Percentiles rank a stretch among this genome's conserved stretches.
These are phyloP conservation scores for Aspergillus mulundensis DNA, from an alignment of 495 filamentous ascomycete genomes.

Conservation along the genomic window DNA sequence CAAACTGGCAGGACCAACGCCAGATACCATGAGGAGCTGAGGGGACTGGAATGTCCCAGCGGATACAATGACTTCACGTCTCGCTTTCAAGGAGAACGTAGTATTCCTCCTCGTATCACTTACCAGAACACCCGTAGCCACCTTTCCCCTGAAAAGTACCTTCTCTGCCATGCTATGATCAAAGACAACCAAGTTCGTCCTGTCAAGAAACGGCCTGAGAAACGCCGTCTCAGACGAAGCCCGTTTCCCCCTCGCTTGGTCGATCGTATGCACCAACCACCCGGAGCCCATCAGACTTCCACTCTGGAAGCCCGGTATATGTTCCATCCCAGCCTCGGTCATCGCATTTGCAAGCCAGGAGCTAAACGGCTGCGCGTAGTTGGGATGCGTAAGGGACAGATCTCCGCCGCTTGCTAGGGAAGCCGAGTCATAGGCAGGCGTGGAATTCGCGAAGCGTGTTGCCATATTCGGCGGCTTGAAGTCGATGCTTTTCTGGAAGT, in stretches of 20 bases:
- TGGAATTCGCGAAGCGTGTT: constrained; percentile 37
- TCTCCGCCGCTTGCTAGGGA: constrained; percentile 36
- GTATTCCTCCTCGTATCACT: neutral
- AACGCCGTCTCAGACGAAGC: constrained; percentile 37
- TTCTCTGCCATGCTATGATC: constrained; percentile 32
- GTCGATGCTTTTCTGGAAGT: constrained; percentile 47
- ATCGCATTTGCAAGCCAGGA: constrained; percentile 33
- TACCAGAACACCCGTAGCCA: neutral
- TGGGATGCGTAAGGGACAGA: constrained; percentile 47
- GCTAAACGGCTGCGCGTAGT: constrained; percentile 41
- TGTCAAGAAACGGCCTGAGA: constrained; percentile 4
- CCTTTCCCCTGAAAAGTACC: neutral
- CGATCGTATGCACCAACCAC: constrained; percentile 37
- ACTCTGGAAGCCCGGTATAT: constrained; percentile 33
- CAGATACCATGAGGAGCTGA: constrained; percentile 20
- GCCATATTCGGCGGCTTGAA: constrained; percentile 48
- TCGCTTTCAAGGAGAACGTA: constrained; percentile 18
- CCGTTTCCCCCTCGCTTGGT: constrained; percentile 26
- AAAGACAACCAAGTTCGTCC: constrained; percentile 23
- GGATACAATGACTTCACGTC: constrained; percentile 51
- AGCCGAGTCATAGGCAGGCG: constrained; percentile 36
- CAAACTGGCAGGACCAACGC: constrained; percentile 33
- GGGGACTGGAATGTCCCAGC: constrained; percentile 50
- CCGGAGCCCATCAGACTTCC: constrained; percentile 37
- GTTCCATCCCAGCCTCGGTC: constrained; percentile 36